Percentiles rank a stretch among this genome's conserved stretches.
These are phyloP conservation scores for Salicornia ramosissima DNA, from an alignment of 148 eudicot genomes.

Conservation along the genomic window DNA sequence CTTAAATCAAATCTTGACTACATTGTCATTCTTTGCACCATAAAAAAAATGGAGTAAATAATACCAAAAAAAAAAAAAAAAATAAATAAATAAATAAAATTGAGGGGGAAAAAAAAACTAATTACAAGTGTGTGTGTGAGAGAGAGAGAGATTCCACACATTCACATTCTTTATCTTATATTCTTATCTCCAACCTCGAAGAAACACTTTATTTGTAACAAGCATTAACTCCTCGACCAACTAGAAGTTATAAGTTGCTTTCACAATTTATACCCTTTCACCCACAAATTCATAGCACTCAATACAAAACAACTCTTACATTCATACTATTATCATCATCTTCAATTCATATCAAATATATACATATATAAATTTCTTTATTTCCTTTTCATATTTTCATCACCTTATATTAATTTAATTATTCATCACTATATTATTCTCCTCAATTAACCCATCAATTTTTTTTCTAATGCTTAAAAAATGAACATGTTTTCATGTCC, in stretches of 20 bases:
- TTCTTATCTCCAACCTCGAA: constrained; percentile 15
- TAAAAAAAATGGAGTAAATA: no score
- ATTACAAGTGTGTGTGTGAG: no score
- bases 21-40: no score
- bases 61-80: no score
- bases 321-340: neutral
- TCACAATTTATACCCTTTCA: constrained; percentile 23
- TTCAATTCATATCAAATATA: constrained; percentile 7
- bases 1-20: no score
- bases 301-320: constrained; percentile 3
- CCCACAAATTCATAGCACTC: constrained; percentile 12
- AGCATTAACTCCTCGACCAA: constrained; percentile 25
- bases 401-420: no score
- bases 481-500: constrained; percentile 20
- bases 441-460: neutral
- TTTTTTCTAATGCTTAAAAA: neutral
- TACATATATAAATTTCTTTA: constrained; percentile 15
- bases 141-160: neutral
- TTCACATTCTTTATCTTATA: constrained; percentile 11
- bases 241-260: constrained; percentile 30
- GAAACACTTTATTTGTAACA: neutral
- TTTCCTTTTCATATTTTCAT: neutral
- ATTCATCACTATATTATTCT: neutral
- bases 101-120: no score
- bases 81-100: no score